These are phyloP conservation scores for Phaeotremella fagi DNA, from an alignment of 768 basidiomycete genomes.

Conservation along the genomic window DNA sequence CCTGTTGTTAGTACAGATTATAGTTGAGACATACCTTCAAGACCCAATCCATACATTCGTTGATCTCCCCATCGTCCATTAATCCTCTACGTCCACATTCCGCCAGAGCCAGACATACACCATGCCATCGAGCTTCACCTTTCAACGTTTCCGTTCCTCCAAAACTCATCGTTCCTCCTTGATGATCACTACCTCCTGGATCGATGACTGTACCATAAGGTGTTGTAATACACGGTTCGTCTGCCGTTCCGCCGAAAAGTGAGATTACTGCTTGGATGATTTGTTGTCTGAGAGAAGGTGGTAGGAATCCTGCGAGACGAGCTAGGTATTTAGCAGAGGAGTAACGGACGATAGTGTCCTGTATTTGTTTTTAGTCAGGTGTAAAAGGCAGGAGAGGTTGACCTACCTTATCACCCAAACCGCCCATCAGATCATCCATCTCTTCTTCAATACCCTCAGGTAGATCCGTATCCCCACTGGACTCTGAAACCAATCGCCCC, in stretches of 20 bases:
- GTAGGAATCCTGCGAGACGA: constrained; percentile 73
- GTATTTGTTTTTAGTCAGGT: neutral
- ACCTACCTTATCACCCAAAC: constrained; percentile 74
- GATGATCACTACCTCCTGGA: constrained; percentile 31
- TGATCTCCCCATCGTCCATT: constrained; percentile 58
- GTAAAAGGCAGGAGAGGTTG: neutral
- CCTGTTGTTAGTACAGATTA: constrained; percentile 53
- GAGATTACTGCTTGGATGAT: constrained; percentile 73
- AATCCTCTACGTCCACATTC: constrained; percentile 84
- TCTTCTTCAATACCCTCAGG: constrained; percentile 72
- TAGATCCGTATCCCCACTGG: constrained; percentile 54
- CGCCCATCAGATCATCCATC: constrained; percentile 66
- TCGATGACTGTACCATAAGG: constrained; percentile 30
- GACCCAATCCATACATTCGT: constrained; percentile 69
- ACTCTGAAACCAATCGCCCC: constrained; percentile 6
- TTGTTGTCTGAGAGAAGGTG: constrained; percentile 67
- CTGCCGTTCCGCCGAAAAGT: constrained; percentile 58
- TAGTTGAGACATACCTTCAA: constrained; percentile 58
- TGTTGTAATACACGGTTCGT: constrained; percentile 32
- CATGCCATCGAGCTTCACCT: constrained; percentile 88
- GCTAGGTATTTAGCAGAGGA: constrained; percentile 89
- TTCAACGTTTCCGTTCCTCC: constrained; percentile 28
- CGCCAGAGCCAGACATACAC: constrained; percentile 83
- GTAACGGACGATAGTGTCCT: constrained; percentile 95
- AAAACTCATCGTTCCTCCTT: constrained; percentile 35